A percentile compares a stretch with the other conserved stretches of the same genome.
Evolutionary conservation across 1,284 basidiomycete species (phyloP).

Genomic region (Xanthoconium separans): DNA sequence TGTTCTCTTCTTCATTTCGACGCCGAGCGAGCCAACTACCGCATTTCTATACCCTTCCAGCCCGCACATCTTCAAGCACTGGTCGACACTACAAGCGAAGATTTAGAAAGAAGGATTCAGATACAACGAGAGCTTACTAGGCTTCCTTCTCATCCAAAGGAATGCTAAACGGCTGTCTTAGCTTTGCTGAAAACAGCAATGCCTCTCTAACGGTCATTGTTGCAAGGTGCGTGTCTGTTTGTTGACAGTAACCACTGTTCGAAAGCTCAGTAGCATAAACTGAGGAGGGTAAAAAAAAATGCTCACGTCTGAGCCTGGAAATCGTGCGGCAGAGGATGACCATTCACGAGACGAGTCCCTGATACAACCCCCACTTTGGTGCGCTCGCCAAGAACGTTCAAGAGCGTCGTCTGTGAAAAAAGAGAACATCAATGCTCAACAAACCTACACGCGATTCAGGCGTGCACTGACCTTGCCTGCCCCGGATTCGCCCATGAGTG

Average conservation of each 20-base stretch:
- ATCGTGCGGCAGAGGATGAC: constrained; percentile 64
- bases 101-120: background rate
- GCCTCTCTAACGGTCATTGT: constrained; percentile 84
- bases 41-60: constrained; percentile 72
- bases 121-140: constrained; percentile 48
- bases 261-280: background rate
- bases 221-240: constrained; percentile 77
- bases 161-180: constrained; percentile 74
- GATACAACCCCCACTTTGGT: constrained; percentile 78
- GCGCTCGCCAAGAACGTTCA: constrained; percentile 84
- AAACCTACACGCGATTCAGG: constrained; percentile 7
- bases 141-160: constrained; percentile 73
- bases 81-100: constrained; percentile 57
- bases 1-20: constrained; percentile 77
- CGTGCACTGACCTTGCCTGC: constrained; percentile 60
- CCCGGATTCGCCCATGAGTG: constrained; percentile 80
- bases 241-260: constrained; percentile 72
- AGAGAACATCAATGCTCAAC: constrained; percentile 19
- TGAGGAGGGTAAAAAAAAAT: background rate
- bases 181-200: constrained; percentile 75
- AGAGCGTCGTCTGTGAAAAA: constrained; percentile 62
- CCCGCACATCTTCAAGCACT: constrained; percentile 78
- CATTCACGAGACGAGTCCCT: constrained; percentile 80
- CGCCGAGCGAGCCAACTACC: constrained; percentile 72
- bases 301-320: constrained; percentile 71